phyloP scores from a whole-genome alignment of 768 basidiomycete genomes.

The Hypsizygus marmoreus region DNA sequence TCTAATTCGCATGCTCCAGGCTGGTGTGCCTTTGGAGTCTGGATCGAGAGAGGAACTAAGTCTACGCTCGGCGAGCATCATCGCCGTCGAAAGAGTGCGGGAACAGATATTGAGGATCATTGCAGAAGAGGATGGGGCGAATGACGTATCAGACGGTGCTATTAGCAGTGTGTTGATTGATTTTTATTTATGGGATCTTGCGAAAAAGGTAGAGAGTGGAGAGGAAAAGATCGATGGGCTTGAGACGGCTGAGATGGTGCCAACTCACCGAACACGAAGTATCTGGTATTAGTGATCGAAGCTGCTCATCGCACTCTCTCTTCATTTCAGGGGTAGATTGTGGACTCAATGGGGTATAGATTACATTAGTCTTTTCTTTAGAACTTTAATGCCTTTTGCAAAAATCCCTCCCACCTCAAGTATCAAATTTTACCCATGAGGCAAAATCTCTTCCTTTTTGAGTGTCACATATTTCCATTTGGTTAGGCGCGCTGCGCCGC shows the following conservation, averaged over 20 bases:
- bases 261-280: slow-evolving; percentile 78
- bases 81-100: slow-evolving; percentile 77
- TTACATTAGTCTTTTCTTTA: background rate
- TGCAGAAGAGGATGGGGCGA: slow-evolving; percentile 25
- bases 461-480: too few relatives aligned
- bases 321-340: slow-evolving; percentile 1
- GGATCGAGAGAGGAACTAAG: slow-evolving; percentile 76
- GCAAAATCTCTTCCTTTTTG: too few relatives aligned
- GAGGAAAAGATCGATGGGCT: slow-evolving; percentile 62
- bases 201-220: slow-evolving; percentile 70
- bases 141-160: slow-evolving; percentile 24
- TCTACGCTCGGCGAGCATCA: slow-evolving; percentile 76
- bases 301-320: background rate
- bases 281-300: slow-evolving; percentile 71
- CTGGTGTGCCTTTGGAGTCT: slow-evolving; percentile 44
- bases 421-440: too few relatives aligned
- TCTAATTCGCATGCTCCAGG: slow-evolving; percentile 52
- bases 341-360: slow-evolving; percentile 6
- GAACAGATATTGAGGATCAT: slow-evolving; percentile 52
- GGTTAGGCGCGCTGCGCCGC: too few relatives aligned
- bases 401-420: too few relatives aligned
- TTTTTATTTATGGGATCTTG: slow-evolving; percentile 90
- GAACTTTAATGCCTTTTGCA: background rate
- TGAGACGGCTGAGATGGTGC: slow-evolving; percentile 55
- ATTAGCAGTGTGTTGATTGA: slow-evolving; percentile 84